Evolutionary conservation across 192 early-diverging fungal species (phyloP), one percentile per base, ranked within the genome.

Genomic region (Borealophlyctis nickersoniae): DNA sequence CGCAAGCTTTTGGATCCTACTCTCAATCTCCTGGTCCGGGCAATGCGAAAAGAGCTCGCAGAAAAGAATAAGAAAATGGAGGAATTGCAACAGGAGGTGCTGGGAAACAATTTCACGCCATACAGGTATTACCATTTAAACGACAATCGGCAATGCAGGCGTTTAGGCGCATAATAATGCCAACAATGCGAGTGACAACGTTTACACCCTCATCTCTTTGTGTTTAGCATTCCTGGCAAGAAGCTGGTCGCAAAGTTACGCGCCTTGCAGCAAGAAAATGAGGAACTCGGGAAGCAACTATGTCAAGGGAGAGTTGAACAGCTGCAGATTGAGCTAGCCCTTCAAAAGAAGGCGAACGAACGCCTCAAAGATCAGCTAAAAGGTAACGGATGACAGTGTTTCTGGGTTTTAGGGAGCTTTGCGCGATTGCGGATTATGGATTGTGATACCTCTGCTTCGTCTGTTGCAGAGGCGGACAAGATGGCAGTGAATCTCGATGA

Each of bases 31-130:
- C 26, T 69, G 28, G 63, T 56, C 35, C 50, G 36, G 27, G 56
- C 60, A 26, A 73, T 69, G 68, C 55, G 51, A 28, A 73, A 73
- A 31, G 68, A 71, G 30, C 33, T 64, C 0, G 61, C 55, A 22
- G 68, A 73, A 28, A 69, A 73, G 34, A 64, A 54, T 27, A 56
- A 71, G 33, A 71, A 71, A 39, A 73, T 69, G 22, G 62, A 68
- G 56, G 26, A 63, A 24, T 52, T 71, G 16, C 63, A 73, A 52
- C 58, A 51, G 35, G 66, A 73, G 35, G 35, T 71, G 2, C 45
- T 66, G 5, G 69, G 69, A 9, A 54, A 31, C 19, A 35, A 58
- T 7, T 71, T 71, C 30, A 66, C 63, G 16, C 62, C 69, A 3
- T 60, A 58, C 33, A 71, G 69, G 69, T 71, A 36, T n/a, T n/a